These are phyloP conservation scores for Baeospora myosura DNA, from an alignment of 1,284 basidiomycete species.

Conservation along the genomic window DNA sequence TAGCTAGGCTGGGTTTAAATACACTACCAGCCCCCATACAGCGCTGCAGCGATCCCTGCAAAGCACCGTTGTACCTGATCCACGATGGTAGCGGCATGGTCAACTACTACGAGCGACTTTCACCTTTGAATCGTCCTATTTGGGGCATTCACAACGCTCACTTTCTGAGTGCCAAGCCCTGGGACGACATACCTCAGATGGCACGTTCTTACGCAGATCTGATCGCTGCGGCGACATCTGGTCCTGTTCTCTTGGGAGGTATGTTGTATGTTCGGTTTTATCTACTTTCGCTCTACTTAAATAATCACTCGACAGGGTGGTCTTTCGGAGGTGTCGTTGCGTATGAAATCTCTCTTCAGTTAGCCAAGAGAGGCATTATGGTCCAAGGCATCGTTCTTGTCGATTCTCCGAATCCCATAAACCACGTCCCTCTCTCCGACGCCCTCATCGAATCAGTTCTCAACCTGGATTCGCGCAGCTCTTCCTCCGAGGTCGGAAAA, in stretches of 20 bases:
- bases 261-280: conserved; percentile 12
- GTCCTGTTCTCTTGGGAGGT: conserved; percentile 54
- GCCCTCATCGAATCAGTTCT: conserved; percentile 36
- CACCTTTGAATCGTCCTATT: conserved; percentile 39
- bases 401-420: conserved; percentile 53
- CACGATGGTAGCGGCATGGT: conserved; percentile 67
- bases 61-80: conserved; percentile 50
- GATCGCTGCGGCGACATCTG: conserved; percentile 25
- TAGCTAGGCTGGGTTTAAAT: conserved; percentile 20
- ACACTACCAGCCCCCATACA: conserved; percentile 34
- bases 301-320: conserved; percentile 43
- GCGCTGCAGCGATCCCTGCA: conserved; percentile 13
- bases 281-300: neutral
- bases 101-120: conserved; percentile 43
- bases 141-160: conserved; percentile 57
- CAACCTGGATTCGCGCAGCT: conserved; percentile 16
- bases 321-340: conserved; percentile 71
- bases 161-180: conserved; percentile 35
- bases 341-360: conserved; percentile 52
- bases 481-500: conserved; percentile 10
- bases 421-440: conserved; percentile 41
- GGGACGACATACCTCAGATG: conserved; percentile 46
- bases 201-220: conserved; percentile 41
- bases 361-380: conserved; percentile 32
- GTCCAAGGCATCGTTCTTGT: conserved; percentile 58